phyloP scores from a whole-genome alignment of 305 asterid species.

The Solanum hybrid region DNA sequence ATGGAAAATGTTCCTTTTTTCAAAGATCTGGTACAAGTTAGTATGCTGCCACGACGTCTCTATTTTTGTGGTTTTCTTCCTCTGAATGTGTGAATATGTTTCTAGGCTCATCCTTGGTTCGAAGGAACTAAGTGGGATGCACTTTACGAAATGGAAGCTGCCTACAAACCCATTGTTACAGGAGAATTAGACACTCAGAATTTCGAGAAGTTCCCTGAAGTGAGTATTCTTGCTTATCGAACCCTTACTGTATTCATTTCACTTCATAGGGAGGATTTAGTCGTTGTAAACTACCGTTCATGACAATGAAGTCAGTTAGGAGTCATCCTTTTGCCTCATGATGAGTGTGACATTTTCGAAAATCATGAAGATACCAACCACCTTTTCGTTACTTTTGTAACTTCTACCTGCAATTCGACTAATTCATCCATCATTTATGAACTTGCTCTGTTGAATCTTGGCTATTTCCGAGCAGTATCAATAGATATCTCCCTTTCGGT shows the following conservation, averaged over 20 bases:
- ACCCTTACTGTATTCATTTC: not conserved
- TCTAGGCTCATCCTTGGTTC: slow-evolving; percentile 92
- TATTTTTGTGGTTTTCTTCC: not conserved
- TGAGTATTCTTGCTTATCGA: slow-evolving; percentile 23
- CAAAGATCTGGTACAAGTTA: not conserved
- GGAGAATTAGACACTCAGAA: slow-evolving; percentile 96
- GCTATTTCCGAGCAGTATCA: not conserved
- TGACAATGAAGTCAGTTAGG: not conserved
- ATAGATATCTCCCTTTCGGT: not conserved
- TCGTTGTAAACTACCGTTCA: not conserved
- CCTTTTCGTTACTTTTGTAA: not conserved
- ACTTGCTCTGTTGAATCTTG: not conserved
- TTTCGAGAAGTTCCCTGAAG: slow-evolving; percentile 87
- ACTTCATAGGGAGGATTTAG: not conserved
- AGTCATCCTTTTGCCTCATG: not conserved
- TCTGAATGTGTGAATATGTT: not conserved
- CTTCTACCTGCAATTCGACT: not conserved
- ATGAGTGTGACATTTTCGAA: not conserved
- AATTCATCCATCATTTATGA: not conserved
- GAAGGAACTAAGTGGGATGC: slow-evolving; percentile 65
- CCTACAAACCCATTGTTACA: slow-evolving; percentile 71
- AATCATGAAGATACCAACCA: not conserved
- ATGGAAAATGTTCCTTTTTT: not conserved
- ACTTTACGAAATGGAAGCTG: slow-evolving; percentile 93
- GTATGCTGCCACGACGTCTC: not conserved